Percentiles rank a stretch among this genome's conserved stretches.
These are phyloP conservation scores for Trametes cinnabarina DNA, from an alignment of 768 basidiomycete species.

Conservation along the genomic window DNA sequence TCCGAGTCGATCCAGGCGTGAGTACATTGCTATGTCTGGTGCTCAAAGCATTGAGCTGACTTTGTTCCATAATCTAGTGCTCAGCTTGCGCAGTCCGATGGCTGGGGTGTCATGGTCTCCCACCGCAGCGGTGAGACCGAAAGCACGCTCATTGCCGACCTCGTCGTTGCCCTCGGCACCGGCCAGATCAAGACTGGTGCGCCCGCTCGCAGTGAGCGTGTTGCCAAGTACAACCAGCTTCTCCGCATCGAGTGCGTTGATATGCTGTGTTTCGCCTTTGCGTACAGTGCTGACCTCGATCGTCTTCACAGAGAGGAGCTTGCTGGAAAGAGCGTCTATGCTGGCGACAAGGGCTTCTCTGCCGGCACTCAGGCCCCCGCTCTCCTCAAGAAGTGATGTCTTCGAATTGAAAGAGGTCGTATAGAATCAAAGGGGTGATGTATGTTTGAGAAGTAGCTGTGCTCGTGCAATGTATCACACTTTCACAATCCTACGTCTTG, in stretches of 20 bases:
- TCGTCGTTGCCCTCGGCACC: constrained; percentile 86
- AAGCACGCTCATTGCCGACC: constrained; percentile 94
- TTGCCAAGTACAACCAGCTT: constrained; percentile 89
- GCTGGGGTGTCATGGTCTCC: constrained; percentile 99
- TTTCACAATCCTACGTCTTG: constrained; percentile 5
- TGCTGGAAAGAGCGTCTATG: constrained; percentile 58
- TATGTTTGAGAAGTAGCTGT: constrained; percentile 17
- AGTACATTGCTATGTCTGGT: constrained; percentile 31
- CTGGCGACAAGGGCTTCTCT: constrained; percentile 78
- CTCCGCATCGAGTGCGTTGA: constrained; percentile 82
- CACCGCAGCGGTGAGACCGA: constrained; percentile 99
- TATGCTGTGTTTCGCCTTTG: not conserved
- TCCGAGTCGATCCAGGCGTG: constrained; percentile 99
- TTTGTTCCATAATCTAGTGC: constrained; percentile 37
- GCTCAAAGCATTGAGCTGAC: not conserved
- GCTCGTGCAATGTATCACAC: constrained; percentile 16
- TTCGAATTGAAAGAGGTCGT: constrained; percentile 17
- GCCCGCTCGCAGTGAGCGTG: constrained; percentile 93
- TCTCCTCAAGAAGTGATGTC: constrained; percentile 60
- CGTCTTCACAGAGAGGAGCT: constrained; percentile 66
- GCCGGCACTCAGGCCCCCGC: constrained; percentile 72
- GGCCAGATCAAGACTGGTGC: constrained; percentile 99
- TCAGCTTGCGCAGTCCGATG: constrained; percentile 91
- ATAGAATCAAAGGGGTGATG: not conserved
- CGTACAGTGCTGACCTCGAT: constrained; percentile 4